These are phyloP conservation scores for Scheffersomyces illinoinensis DNA, from an alignment of 1,139 yeast species.

Conservation along the genomic window DNA sequence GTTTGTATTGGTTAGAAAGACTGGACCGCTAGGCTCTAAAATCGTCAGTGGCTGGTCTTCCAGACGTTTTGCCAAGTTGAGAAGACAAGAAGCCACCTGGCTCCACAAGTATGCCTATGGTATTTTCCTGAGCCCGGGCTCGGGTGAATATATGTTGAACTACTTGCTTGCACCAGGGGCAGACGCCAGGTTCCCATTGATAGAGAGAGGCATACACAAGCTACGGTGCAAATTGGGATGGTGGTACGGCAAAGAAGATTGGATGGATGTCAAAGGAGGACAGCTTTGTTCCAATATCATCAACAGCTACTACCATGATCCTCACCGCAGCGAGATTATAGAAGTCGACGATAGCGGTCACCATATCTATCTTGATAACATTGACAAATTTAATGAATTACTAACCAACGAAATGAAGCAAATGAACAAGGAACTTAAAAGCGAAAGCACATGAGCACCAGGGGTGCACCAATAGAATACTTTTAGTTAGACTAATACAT, in stretches of 20 bases:
- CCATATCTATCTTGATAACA: constrained; percentile 69
- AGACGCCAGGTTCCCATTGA: constrained; percentile 63
- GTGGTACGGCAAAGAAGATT: constrained; percentile 75
- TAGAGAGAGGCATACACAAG: constrained; percentile 48
- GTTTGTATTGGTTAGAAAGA: constrained; percentile 60
- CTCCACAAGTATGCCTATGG: constrained; percentile 70
- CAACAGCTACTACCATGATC: constrained; percentile 23
- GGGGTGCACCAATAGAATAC: not conserved
- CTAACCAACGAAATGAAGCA: constrained; percentile 46
- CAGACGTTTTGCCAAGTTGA: constrained; percentile 58
- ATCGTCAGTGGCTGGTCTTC: constrained; percentile 79
- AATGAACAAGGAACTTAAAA: not conserved
- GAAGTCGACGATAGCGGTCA: constrained; percentile 64
- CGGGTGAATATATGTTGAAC: constrained; percentile 76
- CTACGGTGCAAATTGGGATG: constrained; percentile 57
- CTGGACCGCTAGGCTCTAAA: constrained; percentile 69
- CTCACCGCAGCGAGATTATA: constrained; percentile 37
- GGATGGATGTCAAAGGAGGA: constrained; percentile 74
- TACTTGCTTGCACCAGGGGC: constrained; percentile 75
- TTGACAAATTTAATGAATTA: constrained; percentile 48
- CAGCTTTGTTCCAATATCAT: constrained; percentile 38
- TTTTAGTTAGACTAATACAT: not conserved
- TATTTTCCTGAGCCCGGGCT: constrained; percentile 69
- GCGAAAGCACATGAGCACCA: not conserved
- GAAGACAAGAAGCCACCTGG: constrained; percentile 34